phyloP scores from a whole-genome alignment of 805 yeast species.

The Candida arabinofermentans region DNA sequence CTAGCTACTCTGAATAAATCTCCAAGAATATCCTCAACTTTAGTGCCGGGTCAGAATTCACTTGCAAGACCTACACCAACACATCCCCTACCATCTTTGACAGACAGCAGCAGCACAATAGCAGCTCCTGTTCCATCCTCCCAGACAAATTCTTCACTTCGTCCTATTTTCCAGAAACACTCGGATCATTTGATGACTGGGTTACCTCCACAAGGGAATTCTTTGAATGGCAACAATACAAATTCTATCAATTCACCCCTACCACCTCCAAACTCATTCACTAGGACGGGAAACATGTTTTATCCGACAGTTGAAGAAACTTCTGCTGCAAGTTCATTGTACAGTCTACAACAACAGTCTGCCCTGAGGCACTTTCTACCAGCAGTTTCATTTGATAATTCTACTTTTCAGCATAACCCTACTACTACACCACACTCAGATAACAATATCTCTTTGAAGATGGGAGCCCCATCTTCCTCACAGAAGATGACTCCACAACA shows the following conservation, averaged over 20 bases:
- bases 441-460: neutral
- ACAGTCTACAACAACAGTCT: conserved; percentile 14
- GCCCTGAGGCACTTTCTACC: neutral
- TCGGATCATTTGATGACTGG: neutral
- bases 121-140: neutral
- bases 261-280: conserved; percentile 1
- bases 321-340: conserved; percentile 12
- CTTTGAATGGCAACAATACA: neutral
- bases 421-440: neutral
- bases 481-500: neutral
- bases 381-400: neutral
- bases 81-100: conserved; percentile 4
- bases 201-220: neutral
- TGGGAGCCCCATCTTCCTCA: neutral
- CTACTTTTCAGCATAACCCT: neutral
- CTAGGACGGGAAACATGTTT: neutral
- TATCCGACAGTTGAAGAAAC: conserved; percentile 11
- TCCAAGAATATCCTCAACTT: neutral
- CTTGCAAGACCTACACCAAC: neutral
- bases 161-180: neutral
- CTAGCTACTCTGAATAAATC: neutral
- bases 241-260: neutral
- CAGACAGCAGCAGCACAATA: neutral
- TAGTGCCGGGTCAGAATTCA: neutral
- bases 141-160: neutral